These are phyloP conservation scores for Bimuria novae-zelandiae DNA, from an alignment of 2,329 filamentous ascomycete genomes.

Conservation along the genomic window DNA sequence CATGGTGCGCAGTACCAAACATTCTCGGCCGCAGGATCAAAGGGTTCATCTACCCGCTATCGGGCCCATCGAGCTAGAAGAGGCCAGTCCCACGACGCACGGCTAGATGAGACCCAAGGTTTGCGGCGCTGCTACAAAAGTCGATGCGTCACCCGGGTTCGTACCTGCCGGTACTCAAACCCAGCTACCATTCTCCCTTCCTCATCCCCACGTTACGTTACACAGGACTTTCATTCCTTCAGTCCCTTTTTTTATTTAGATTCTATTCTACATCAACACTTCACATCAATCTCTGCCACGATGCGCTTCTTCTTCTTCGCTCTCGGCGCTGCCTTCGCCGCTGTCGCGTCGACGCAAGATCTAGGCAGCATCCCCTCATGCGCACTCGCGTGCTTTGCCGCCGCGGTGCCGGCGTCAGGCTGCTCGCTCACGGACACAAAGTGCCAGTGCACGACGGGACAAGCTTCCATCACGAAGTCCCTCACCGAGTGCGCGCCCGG, in stretches of 20 bases:
- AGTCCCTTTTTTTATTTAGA: neutral
- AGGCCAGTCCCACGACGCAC: neutral
- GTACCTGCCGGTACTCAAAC: too few relatives aligned
- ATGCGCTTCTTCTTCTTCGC: constrained; percentile 5
- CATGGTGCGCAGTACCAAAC: neutral
- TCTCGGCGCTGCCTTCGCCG: neutral
- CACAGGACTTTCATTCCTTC: neutral
- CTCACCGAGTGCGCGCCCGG: constrained; percentile 49
- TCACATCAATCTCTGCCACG: neutral
- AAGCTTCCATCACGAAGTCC: constrained; percentile 39
- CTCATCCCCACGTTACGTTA: too few relatives aligned
- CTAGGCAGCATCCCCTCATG: neutral
- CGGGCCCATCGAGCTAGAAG: neutral
- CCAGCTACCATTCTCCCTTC: too few relatives aligned
- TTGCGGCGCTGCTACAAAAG: constrained; percentile 1
- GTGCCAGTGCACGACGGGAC: constrained; percentile 58
- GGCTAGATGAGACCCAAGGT: neutral
- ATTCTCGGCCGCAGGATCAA: neutral
- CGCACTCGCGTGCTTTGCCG: constrained; percentile 51
- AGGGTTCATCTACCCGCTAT: too few relatives aligned
- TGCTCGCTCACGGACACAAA: constrained; percentile 53
- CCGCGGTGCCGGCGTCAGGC: constrained; percentile 53
- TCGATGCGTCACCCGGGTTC: neutral
- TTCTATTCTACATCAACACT: neutral
- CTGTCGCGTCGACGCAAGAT: neutral